These are phyloP conservation scores for Microbotryomycetes sp. DNA, from an alignment of 1,284 basidiomycete genomes.

Conservation along the genomic window DNA sequence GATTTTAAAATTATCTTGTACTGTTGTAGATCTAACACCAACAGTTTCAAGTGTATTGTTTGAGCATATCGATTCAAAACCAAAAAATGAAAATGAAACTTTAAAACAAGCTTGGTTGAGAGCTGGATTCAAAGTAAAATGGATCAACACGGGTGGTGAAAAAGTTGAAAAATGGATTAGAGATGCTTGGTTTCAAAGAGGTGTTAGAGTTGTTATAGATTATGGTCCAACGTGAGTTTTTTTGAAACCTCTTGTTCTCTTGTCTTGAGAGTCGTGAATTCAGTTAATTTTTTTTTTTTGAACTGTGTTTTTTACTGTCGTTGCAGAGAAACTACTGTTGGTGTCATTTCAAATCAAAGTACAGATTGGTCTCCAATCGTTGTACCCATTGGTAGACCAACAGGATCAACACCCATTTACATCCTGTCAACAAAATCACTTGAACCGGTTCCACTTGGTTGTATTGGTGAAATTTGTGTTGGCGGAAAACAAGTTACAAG, in stretches of 20 bases:
- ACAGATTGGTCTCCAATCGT: slow-evolving; percentile 4
- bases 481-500: slow-evolving; percentile 32
- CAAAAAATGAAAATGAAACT: slow-evolving; percentile 12
- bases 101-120: slow-evolving; percentile 16
- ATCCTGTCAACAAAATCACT: slow-evolving; percentile 19
- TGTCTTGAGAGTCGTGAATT: too few species aligned
- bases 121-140: slow-evolving; percentile 27
- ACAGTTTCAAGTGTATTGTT: slow-evolving; percentile 31
- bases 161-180: slow-evolving; percentile 32
- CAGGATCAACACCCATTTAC: slow-evolving; percentile 26
- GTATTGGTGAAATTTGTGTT: slow-evolving; percentile 36
- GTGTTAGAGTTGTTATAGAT: slow-evolving; percentile 34
- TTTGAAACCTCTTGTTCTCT: too few species aligned
- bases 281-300: too few species aligned
- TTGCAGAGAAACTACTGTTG: slow-evolving; percentile 36
- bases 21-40: slow-evolving; percentile 35
- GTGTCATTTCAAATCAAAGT: slow-evolving; percentile 30
- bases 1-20: slow-evolving; percentile 28
- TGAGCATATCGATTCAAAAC: slow-evolving; percentile 30
- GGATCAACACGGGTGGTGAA: slow-evolving; percentile 36
- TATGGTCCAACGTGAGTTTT: slow-evolving; percentile 36
- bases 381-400: slow-evolving; percentile 35
- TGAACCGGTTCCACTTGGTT: slow-evolving; percentile 28
- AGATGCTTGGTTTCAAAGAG: slow-evolving; percentile 31
- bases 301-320: too few species aligned